These are phyloP conservation scores for Paramarasmius palmivorus DNA, from an alignment of 1,284 basidiomycete species.

Conservation along the genomic window DNA sequence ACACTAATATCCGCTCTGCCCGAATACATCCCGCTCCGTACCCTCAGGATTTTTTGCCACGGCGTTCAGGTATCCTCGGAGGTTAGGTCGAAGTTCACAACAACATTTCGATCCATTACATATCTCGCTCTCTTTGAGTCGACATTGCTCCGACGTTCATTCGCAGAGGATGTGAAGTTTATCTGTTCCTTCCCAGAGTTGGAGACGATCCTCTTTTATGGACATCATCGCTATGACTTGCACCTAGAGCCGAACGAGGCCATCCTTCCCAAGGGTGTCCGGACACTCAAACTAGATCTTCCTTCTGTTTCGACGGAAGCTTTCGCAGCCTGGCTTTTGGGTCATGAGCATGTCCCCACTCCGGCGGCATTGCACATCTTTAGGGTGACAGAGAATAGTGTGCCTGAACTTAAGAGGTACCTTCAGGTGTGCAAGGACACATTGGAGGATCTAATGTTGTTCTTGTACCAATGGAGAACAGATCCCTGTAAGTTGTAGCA, in stretches of 20 bases:
- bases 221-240: slow-evolving; percentile 6
- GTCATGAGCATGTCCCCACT: background rate
- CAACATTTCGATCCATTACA: slow-evolving; percentile 6
- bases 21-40: slow-evolving; percentile 7
- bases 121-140: slow-evolving; percentile 10
- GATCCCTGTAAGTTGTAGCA: slow-evolving; percentile 1
- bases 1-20: background rate
- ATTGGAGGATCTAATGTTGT: slow-evolving; percentile 9
- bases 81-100: background rate
- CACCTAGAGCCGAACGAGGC: background rate
- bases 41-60: slow-evolving; percentile 11
- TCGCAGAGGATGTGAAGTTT: slow-evolving; percentile 5
- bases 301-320: slow-evolving; percentile 6
- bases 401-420: slow-evolving; percentile 5
- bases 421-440: slow-evolving; percentile 3
- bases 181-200: slow-evolving; percentile 7
- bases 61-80: slow-evolving; percentile 2
- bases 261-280: slow-evolving; percentile 4
- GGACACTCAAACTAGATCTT: slow-evolving; percentile 8
- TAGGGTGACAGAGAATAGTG: slow-evolving; percentile 3
- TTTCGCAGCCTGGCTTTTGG: slow-evolving; percentile 5
- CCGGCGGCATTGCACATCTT: slow-evolving; percentile 7
- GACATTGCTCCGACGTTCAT: slow-evolving; percentile 2
- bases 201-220: slow-evolving; percentile 11
- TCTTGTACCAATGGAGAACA: slow-evolving; percentile 7